Base-by-base conservation (phyloP, 306 rosid species). In the Lathyrus sativus region DNA sequence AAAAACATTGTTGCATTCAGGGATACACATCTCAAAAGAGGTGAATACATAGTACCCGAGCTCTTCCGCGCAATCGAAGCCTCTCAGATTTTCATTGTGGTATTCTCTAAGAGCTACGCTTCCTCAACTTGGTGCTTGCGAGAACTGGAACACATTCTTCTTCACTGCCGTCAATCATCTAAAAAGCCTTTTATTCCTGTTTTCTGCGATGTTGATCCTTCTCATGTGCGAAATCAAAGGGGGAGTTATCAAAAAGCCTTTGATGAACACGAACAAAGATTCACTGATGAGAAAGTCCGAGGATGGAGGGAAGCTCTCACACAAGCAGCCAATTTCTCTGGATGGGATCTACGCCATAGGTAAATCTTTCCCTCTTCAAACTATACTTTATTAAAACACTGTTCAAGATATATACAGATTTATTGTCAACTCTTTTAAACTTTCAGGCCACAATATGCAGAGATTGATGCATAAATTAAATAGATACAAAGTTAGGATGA, bases 271-370 rank as follows among this genome's bases (percentile, higher is more conserved):
- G 45, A 59, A 35, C 12, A 35, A 37, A 37, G 2, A 15, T 37
- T 37, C 0, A 31, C 64, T 2, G 1, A 7, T 12, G 33, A 13
- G 5, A 24, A 3, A 39, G 41, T 68, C 1, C n/a, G 28, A 2
- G 7, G 3, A 11, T 73, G 64, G 77, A 63, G 50, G 17, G 69
- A 0, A 9, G 69, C 62, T 49, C 6, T 72, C 0, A 37, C 15
- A n/a, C 3, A 4, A 3, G 37, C 39, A 0, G 7, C 62, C 12
- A 10, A 37, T 50, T 31, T 18, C 12, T 51, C 55, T 11, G 63
- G 70, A 1, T 49, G 71, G 70, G 71, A 73, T 61, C 4, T 73
- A 9, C 18, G 10, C 4, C 1, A 39, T 73, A 73, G 49, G 76
- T 72, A 60, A 9, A 31, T 49, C 1, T 5, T 43, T 43, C 2